A percentile compares a stretch with the other conserved stretches of the same genome.
phyloP scores from a whole-genome alignment of 306 rosid genomes.

The Sicyos baderoa region DNA sequence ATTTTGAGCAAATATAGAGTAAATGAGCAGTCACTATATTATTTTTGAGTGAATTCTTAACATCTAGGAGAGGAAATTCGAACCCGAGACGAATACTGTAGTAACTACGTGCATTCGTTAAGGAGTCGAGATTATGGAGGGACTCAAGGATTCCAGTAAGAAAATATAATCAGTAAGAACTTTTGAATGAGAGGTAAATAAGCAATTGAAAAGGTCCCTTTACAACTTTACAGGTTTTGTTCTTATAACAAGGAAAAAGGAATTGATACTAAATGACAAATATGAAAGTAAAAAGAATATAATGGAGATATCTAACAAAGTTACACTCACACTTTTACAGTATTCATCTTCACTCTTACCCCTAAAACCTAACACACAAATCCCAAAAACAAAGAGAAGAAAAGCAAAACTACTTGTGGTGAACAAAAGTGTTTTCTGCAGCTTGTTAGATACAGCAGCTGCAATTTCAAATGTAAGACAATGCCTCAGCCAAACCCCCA shows the following conservation, averaged over 20 bases:
- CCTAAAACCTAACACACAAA: conserved; percentile 14
- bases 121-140: too few species aligned
- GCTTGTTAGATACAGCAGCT: conserved; percentile 42
- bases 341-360: conserved; percentile 3
- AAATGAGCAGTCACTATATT: too few species aligned
- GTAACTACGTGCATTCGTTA: not conserved
- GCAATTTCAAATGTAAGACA: conserved; percentile 20
- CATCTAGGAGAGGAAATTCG: too few species aligned
- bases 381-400: not conserved
- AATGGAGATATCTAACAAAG: conserved; percentile 7
- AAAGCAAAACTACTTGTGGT: not conserved
- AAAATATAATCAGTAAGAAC: not conserved
- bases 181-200: not conserved
- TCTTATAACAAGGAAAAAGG: not conserved
- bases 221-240: too few species aligned
- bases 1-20: too few species aligned
- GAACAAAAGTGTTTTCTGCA: not conserved
- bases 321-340: conserved; percentile 14
- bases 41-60: too few species aligned
- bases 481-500: conserved; percentile 28
- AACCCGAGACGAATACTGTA: too few species aligned
- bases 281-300: not conserved
- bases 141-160: not conserved
- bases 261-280: too few species aligned
- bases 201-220: not conserved